Conservation (phyloP, 441 rosid genomes). For the Manihot esculenta region DNA sequence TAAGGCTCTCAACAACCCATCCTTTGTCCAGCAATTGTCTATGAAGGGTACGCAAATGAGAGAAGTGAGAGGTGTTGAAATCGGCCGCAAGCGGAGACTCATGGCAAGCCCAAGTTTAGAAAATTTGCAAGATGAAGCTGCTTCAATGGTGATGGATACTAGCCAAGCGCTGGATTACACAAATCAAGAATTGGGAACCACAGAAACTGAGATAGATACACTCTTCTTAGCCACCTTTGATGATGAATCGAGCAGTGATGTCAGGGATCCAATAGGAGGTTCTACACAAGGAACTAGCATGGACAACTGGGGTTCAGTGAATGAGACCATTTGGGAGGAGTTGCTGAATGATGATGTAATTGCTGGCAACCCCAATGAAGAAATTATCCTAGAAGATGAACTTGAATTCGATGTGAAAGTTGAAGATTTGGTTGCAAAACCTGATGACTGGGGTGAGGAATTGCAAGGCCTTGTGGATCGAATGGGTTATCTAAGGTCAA, state of each 20-base stretch:
- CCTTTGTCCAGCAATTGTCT: slow-evolving; percentile 48
- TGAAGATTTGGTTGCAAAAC: slow-evolving; percentile 44
- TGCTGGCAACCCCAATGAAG: slow-evolving; percentile 31
- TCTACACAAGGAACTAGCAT: slow-evolving; percentile 22
- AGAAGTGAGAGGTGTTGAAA: slow-evolving; percentile 35
- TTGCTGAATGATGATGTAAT: slow-evolving; percentile 39
- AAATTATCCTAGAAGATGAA: slow-evolving; percentile 30
- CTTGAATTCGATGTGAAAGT: slow-evolving; percentile 46
- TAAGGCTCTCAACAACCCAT: slow-evolving; percentile 56
- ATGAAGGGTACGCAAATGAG: slow-evolving; percentile 36
- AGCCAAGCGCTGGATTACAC: slow-evolving; percentile 20
- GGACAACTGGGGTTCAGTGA: slow-evolving; percentile 26
- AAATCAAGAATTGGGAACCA: slow-evolving; percentile 19
- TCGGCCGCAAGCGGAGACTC: slow-evolving; percentile 60
- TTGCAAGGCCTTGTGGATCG: slow-evolving; percentile 61
- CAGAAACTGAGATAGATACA: slow-evolving; percentile 46
- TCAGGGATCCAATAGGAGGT: slow-evolving; percentile 17
- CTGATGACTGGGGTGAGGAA: slow-evolving; percentile 46
- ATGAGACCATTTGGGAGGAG: slow-evolving; percentile 48
- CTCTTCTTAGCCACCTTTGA: slow-evolving; percentile 44
- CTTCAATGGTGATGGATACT: slow-evolving; percentile 11
- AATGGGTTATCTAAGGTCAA: slow-evolving; percentile 56
- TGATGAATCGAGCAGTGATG: slow-evolving; percentile 43
- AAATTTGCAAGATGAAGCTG: slow-evolving; percentile 40
- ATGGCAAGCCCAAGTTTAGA: slow-evolving; percentile 51